Evolutionary conservation across 2,329 filamentous ascomycete genomes (phyloP).

Genomic region (Ceratocystis eucalypticola): DNA sequence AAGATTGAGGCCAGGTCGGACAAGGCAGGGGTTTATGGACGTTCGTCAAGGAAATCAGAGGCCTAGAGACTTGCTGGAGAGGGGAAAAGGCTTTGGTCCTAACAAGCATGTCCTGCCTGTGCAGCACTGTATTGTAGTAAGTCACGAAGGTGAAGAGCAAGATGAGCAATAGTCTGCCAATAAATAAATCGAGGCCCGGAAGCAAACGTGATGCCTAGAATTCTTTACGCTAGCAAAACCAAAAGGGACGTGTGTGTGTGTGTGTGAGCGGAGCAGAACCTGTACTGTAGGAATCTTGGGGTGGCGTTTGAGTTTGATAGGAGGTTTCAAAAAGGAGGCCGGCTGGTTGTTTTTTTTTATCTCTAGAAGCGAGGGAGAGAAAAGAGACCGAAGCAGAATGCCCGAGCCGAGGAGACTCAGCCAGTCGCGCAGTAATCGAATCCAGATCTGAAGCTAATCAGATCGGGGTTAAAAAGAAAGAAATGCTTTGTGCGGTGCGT

Average conservation of each 20-base stretch:
- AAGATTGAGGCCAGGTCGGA: conserved; percentile 6
- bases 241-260: not conserved
- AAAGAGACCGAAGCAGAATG: too few relatives aligned
- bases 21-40: not conserved
- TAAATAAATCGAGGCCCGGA: not conserved
- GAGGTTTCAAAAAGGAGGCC: too few relatives aligned
- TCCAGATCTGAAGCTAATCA: too few relatives aligned
- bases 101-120: too few relatives aligned
- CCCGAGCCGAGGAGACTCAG: too few relatives aligned
- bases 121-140: not conserved
- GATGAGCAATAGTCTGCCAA: not conserved
- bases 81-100: too few relatives aligned
- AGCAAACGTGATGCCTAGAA: not conserved
- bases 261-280: not conserved
- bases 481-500: too few relatives aligned
- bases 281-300: not conserved
- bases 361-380: too few relatives aligned
- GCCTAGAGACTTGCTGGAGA: too few relatives aligned
- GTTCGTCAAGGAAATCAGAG: not conserved
- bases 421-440: too few relatives aligned
- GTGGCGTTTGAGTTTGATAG: not conserved
- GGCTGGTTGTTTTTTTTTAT: too few relatives aligned
- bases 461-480: too few relatives aligned
- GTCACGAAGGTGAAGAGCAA: not conserved
- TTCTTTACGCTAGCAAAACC: not conserved